Evolutionary conservation across 2,329 filamentous ascomycete genomes (phyloP).

Genomic region (Mycosphaerelloides madeirae): DNA sequence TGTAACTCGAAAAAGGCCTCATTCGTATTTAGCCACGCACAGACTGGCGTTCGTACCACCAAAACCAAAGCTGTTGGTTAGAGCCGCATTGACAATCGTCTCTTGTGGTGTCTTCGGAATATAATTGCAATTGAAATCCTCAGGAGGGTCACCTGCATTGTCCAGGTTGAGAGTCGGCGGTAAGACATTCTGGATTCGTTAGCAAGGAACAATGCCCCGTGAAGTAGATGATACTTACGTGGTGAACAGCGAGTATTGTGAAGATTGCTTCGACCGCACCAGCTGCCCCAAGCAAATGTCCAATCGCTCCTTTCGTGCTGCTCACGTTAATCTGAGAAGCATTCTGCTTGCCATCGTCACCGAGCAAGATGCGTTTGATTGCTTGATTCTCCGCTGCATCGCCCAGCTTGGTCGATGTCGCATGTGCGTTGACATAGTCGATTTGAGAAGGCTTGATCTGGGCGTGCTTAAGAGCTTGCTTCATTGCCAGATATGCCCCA

Average conservation of each 20-base stretch:
- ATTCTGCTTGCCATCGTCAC: constrained; percentile 59
- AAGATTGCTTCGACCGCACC: constrained; percentile 89
- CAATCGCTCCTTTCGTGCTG: constrained; percentile 89
- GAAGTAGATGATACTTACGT: constrained; percentile 53
- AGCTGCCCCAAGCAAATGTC: constrained; percentile 85
- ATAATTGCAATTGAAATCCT: constrained; percentile 76
- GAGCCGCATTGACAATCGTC: constrained; percentile 63
- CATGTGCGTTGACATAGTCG: constrained; percentile 94
- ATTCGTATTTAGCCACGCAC: constrained; percentile 58
- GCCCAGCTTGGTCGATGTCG: constrained; percentile 79
- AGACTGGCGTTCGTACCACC: constrained; percentile 92
- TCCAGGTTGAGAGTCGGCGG: constrained; percentile 84
- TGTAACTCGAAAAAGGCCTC: not conserved
- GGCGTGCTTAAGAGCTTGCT: constrained; percentile 69
- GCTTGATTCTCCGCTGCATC: constrained; percentile 84
- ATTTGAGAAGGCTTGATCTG: constrained; percentile 63
- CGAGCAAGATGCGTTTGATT: constrained; percentile 71
- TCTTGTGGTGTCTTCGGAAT: constrained; percentile 68
- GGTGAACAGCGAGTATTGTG: constrained; percentile 68
- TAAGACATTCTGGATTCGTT: constrained; percentile 58
- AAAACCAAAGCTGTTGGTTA: constrained; percentile 97
- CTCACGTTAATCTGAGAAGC: constrained; percentile 72
- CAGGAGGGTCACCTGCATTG: constrained; percentile 54
- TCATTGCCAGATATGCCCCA: constrained; percentile 82
- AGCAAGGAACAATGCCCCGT: constrained; percentile 1